Conservation (phyloP, 75 land plant species). For the Selaginella tamariscina region DNA sequence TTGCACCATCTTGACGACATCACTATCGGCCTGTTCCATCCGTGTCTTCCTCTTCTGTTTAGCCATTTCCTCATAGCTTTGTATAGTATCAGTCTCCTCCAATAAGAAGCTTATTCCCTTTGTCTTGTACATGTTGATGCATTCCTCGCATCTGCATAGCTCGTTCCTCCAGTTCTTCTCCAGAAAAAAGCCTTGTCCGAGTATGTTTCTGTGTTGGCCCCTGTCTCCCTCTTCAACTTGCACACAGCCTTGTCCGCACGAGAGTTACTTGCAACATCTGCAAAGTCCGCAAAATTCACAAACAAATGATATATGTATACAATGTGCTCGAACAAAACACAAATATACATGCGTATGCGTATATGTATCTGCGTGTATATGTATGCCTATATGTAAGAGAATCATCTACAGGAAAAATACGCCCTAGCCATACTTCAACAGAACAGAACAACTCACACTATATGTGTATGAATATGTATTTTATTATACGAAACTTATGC, state of each 20-base stretch:
- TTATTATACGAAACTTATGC: too few relatives aligned
- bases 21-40: constrained; percentile 54
- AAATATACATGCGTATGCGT: too few relatives aligned
- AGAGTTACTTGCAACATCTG: background rate
- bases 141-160: constrained; percentile 60
- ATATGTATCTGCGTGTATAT: too few relatives aligned
- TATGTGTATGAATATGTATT: too few relatives aligned
- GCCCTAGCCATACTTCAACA: too few relatives aligned
- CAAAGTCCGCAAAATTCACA: too few relatives aligned
- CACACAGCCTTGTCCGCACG: background rate
- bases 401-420: too few relatives aligned
- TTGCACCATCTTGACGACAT: constrained; percentile 42
- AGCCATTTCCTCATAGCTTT: constrained; percentile 79
- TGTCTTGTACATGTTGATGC: constrained; percentile 37
- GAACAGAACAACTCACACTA: too few relatives aligned
- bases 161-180: constrained; percentile 57
- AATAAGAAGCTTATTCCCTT: constrained; percentile 46
- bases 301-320: too few relatives aligned
- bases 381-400: too few relatives aligned
- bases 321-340: too few relatives aligned
- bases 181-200: constrained; percentile 38
- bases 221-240: background rate
- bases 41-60: constrained; percentile 65
- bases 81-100: constrained; percentile 71
- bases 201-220: background rate